Evolutionary conservation across 2,329 filamentous ascomycete genomes (phyloP), one percentile per base, ranked within the genome.

Genomic region (Huntiella abstrusa): DNA sequence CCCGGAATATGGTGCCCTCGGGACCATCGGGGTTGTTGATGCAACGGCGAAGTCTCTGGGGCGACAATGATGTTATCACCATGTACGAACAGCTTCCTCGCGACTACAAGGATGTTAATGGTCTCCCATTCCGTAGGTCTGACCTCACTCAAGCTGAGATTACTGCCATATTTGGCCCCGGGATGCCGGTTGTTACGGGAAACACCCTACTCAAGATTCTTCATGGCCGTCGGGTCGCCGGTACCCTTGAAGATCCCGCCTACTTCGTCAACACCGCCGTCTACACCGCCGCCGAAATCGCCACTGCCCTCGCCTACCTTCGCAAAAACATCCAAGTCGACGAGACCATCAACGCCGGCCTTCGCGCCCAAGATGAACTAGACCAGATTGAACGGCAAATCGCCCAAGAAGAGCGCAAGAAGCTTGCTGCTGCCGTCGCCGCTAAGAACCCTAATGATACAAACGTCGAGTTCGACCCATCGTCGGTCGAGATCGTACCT

Each of bases 301-400:
- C 59, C 12, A 62, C 54, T 37, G 75, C 66, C 1, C 59, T 80
- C 47, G 59, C 58, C 33, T 79, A 75, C 56, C 61, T 80, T 37
- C 68, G 76, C 43, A 58, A 63, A 15, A 63, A 64, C 39, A 63
- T 72, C 1, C 65, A 68, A 0, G 70, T 80, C 3, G 68, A 80
- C 49, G 76, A 80, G 57, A 59, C 75, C 22, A 58, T 69, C 52
- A 77, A 74, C 52, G 74, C 74, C 2, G 73, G 73, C 1, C 59
- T 77, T 44, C 64, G 74, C 42, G 75, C 75, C 11, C 74, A 80
- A 58, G 70, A 77, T 48, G 75, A 80, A 59, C 64, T 80, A 43
- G 64, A 62, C 15, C 62, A 63, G 48, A 57, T 78, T 52, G 72
- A 76, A 51, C 55, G 56, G 53, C 55, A 61, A 52, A 41, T 49